A percentile compares a stretch with the other conserved stretches of the same genome.
These are phyloP conservation scores for Elsinoe fawcettii DNA, from an alignment of 2,329 filamentous ascomycete species.

Conservation along the genomic window DNA sequence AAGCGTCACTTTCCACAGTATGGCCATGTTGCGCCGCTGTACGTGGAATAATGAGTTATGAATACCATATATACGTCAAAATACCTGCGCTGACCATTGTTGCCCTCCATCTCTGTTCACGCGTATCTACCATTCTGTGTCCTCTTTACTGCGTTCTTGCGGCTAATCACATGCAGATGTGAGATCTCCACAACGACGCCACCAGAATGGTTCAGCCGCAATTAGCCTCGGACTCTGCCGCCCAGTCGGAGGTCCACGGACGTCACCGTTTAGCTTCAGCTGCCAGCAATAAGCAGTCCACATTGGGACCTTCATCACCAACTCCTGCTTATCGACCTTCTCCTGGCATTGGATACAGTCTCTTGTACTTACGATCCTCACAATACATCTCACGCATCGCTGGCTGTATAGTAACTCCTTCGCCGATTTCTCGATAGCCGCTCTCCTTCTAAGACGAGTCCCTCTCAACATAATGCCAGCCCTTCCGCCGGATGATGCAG, in stretches of 20 bases:
- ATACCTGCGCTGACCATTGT: too few species aligned
- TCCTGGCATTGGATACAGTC: neutral
- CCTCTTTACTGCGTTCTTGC: neutral
- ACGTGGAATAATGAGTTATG: neutral
- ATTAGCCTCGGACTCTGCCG: neutral
- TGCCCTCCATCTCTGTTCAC: too few species aligned
- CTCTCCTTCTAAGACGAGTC: neutral
- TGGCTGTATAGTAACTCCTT: neutral
- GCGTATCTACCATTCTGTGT: neutral
- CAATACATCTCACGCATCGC: neutral
- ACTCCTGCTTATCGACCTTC: neutral
- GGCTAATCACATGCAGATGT: neutral
- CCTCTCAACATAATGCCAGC: conserved; percentile 18
- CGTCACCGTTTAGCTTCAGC: conserved; percentile 5
- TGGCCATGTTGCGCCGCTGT: too few species aligned
- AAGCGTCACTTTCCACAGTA: too few species aligned
- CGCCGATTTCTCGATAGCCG: neutral
- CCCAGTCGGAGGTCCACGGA: neutral
- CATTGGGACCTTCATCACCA: neutral
- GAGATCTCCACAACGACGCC: neutral
- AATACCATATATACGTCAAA: too few species aligned
- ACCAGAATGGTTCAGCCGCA: neutral
- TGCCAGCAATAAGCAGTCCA: neutral
- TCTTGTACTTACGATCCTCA: too few species aligned
- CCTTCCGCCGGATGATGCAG: conserved; percentile 29